Evolutionary conservation across 139 green algal species (phyloP).

Genomic region (Tetradesmus obliquus): DNA sequence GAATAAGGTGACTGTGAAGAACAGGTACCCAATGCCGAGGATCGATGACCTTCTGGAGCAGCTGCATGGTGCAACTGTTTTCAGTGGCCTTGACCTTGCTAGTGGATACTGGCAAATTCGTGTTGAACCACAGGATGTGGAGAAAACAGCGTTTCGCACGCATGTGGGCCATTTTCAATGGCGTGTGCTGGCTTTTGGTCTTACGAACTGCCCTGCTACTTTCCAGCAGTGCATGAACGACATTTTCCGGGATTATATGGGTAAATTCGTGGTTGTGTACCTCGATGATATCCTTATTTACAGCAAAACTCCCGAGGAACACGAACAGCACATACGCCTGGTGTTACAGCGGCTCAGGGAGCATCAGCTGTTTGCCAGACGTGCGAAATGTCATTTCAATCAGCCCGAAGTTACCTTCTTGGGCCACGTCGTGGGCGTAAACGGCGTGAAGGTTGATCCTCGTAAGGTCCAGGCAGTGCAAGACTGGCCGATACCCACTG

Average conservation of each 20-base stretch:
- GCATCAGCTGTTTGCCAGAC: too few relatives aligned
- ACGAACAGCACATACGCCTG: slow-evolving; percentile 38
- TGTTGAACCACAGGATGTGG: background rate
- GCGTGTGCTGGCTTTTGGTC: slow-evolving; percentile 42
- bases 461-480: too few relatives aligned
- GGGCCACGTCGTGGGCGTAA: too few relatives aligned
- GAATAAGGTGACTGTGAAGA: slow-evolving; percentile 47
- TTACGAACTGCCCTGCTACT: background rate
- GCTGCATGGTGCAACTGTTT: background rate
- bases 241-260: too few relatives aligned
- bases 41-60: slow-evolving; percentile 5
- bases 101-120: slow-evolving; percentile 13
- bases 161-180: slow-evolving; percentile 23
- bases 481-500: slow-evolving; percentile 28
- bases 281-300: slow-evolving; percentile 55
- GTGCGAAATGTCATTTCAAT: too few relatives aligned
- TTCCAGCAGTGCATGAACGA: background rate
- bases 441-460: too few relatives aligned
- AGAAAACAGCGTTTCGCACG: background rate
- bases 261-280: slow-evolving; percentile 48
- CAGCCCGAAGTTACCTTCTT: too few relatives aligned
- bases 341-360: slow-evolving; percentile 23
- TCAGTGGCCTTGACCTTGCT: background rate
- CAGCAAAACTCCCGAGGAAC: slow-evolving; percentile 34
- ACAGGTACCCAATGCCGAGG: slow-evolving; percentile 31